Percentiles rank a stretch among this genome's conserved stretches.
Conservation (phyloP, 108 stramenopile species). For the Schizochytrium sp. region DNA sequence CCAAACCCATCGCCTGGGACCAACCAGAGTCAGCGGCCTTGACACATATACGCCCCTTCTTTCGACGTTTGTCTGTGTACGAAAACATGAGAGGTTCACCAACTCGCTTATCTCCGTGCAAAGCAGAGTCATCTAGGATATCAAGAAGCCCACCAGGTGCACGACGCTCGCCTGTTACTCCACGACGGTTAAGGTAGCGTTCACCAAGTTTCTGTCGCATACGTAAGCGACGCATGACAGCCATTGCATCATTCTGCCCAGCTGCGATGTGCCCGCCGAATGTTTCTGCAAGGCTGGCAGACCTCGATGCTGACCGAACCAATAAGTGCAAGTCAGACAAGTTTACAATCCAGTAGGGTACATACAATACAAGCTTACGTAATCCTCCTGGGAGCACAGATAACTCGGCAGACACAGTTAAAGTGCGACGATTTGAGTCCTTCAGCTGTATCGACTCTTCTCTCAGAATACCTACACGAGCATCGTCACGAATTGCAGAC, state of each 20-base stretch:
- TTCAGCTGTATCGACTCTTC: conserved; percentile 38
- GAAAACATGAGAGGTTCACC: conserved; percentile 48
- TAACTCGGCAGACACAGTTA: conserved; percentile 38
- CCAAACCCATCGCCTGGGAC: conserved; percentile 59
- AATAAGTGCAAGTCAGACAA: conserved; percentile 32
- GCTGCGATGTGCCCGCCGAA: conserved; percentile 59
- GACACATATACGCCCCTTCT: conserved; percentile 56
- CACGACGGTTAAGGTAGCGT: not conserved
- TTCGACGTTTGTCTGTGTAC: conserved; percentile 48
- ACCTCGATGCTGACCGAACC: conserved; percentile 43
- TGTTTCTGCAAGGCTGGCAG: conserved; percentile 21
- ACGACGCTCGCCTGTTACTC: conserved; percentile 39
- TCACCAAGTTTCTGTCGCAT: conserved; percentile 61
- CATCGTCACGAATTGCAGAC: not conserved
- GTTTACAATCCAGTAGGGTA: conserved; percentile 55
- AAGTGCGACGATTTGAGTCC: conserved; percentile 15
- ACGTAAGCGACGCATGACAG: conserved; percentile 42
- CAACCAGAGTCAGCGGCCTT: conserved; percentile 10
- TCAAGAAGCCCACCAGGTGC: conserved; percentile 42
- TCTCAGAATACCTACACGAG: not conserved
- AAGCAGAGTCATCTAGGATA: not conserved
- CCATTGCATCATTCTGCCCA: conserved; percentile 57
- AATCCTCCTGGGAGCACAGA: not conserved
- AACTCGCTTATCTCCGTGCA: not conserved
- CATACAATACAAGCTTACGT: conserved; percentile 29